Evolutionary conservation across 305 asterid genomes (phyloP), one percentile per base, ranked within the genome.

Genomic region (Solanum hybrid): DNA sequence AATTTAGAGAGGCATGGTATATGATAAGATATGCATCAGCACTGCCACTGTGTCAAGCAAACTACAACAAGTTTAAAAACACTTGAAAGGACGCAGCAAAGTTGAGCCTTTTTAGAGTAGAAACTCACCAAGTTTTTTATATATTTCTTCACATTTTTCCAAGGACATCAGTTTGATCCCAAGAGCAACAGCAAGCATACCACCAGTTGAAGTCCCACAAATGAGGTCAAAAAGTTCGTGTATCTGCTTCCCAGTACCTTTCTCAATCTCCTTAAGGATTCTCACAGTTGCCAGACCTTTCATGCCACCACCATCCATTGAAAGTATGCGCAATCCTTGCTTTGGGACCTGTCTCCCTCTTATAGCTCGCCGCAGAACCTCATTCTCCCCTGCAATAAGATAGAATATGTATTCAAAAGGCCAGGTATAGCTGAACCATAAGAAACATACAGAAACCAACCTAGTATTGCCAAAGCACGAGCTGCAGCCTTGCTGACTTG

Each of bases 291-390:
- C 98, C 91, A 98, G 94, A 92, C 99, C 99, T 94, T 98, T 98
- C 99, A 98, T 98, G 93, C 99, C 99, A 32, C 99, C 99, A 87
- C 99, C 99, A 93, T 98, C 99, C 99, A 98, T 97, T 79, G 99
- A 45, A 88, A 98, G 98, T 92, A 98, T 96, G 89, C 99, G 97
- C 91, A 98, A 89, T 76, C 99, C 99, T 91, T 96, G 96, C 90
- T 97, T 98, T 35, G 99, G 97, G 26, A 97, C 95, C 91, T 93
- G 96, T 90, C 94, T 94, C 88, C 98, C 99, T 92, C 92, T 94
- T 76, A 95, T 94, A 90, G 99, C 97, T 88, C 99, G 99, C 88
- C 99, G 95, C 90, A 98, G 94, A 90, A 93, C 93, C 93, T 98
- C 99, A 92, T 98, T 98, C 92, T 98, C 99, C 92, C 99, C 99